These are phyloP conservation scores for Candida rishiriensis DNA, from an alignment of 805 yeast genomes.

Conservation along the genomic window DNA sequence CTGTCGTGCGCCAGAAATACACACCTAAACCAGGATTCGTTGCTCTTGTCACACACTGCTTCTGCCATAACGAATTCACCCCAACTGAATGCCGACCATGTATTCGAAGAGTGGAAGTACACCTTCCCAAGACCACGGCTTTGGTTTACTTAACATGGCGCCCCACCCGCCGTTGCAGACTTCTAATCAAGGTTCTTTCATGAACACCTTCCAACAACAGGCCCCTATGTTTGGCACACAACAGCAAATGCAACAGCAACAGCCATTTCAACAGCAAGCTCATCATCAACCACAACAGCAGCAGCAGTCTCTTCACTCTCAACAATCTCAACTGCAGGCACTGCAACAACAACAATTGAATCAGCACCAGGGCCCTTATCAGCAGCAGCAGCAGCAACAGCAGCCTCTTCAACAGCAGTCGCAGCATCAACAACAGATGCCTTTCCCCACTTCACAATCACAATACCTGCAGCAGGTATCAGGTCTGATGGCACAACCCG, in stretches of 20 bases:
- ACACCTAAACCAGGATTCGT: no score
- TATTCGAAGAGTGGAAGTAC: conserved; percentile 5
- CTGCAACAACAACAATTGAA: background rate
- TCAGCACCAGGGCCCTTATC: background rate
- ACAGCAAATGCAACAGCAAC: no score
- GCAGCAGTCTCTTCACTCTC: background rate
- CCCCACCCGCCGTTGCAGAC: no score
- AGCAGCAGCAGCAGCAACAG: background rate
- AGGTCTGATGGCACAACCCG: background rate
- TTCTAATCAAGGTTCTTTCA: no score
- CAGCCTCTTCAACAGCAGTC: background rate
- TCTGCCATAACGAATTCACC: background rate
- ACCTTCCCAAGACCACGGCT: background rate
- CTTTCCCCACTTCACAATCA: no score
- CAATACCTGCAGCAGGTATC: background rate
- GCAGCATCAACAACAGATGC: background rate
- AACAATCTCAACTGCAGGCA: background rate
- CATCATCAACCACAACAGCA: background rate
- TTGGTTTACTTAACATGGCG: no score
- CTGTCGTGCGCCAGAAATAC: no score
- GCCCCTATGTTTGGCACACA: no score
- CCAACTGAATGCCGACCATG: conserved; percentile 1
- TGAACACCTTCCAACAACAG: no score
- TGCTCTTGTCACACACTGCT: no score
- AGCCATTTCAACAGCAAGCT: no score